These are phyloP conservation scores for Leccinum longicurvipes DNA, from an alignment of 768 basidiomycete genomes.

Conservation along the genomic window DNA sequence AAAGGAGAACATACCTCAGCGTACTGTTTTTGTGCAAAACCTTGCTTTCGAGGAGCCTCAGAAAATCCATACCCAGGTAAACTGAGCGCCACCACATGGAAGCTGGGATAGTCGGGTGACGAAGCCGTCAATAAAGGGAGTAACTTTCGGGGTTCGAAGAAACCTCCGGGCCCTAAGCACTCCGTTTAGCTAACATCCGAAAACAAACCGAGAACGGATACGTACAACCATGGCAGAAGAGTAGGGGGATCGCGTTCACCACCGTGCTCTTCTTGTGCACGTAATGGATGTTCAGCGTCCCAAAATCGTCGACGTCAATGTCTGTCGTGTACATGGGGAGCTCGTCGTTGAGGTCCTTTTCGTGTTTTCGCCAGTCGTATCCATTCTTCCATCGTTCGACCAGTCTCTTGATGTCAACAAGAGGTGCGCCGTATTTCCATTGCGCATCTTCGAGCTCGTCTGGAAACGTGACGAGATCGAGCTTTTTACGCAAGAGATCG, in stretches of 20 bases:
- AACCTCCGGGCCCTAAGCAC: conserved; percentile 50
- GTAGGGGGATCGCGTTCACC: conserved; percentile 47
- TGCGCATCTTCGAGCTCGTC: conserved; percentile 52
- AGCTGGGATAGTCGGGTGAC: conserved; percentile 45
- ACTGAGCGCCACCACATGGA: conserved; percentile 61
- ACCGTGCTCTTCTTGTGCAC: conserved; percentile 49
- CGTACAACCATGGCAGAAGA: conserved; percentile 63
- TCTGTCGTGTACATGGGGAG: no score
- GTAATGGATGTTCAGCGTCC: conserved; percentile 52
- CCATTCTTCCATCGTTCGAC: conserved; percentile 47
- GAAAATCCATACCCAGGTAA: conserved; percentile 63
- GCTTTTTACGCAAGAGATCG: no score
- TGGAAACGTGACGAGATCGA: conserved; percentile 44
- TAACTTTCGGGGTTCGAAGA: conserved; percentile 52
- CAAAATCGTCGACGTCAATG: conserved; percentile 44
- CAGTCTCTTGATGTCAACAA: conserved; percentile 46
- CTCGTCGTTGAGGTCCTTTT: conserved; percentile 50
- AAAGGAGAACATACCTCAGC: conserved; percentile 43
- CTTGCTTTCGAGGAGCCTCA: no score
- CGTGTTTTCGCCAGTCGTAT: conserved; percentile 55
- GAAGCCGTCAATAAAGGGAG: conserved; percentile 49
- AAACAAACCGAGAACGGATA: conserved; percentile 1
- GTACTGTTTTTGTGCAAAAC: no score
- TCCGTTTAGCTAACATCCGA: not conserved
- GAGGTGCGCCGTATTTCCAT: conserved; percentile 51